Conservation (phyloP, 164 flowering plant genomes). For the Sextonia rubra region DNA sequence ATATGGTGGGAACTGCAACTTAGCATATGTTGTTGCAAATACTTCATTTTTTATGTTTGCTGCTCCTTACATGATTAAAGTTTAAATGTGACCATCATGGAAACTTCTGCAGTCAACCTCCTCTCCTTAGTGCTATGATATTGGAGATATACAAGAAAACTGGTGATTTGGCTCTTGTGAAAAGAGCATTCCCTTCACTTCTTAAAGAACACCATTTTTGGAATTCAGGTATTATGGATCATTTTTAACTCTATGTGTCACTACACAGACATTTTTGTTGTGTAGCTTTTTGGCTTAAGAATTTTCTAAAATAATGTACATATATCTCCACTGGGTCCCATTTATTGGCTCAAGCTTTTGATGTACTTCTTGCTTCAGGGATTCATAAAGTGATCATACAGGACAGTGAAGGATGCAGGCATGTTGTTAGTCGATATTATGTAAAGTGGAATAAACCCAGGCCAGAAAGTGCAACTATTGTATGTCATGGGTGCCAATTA, state of each 20-base stretch:
- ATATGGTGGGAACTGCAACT: background rate
- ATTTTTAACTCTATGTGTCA: too few relatives aligned
- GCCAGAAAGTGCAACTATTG: slow-evolving; percentile 74
- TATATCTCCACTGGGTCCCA: background rate
- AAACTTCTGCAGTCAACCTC: slow-evolving; percentile 49
- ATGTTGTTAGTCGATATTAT: slow-evolving; percentile 67
- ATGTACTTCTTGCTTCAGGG: slow-evolving; percentile 28
- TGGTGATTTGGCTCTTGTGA: slow-evolving; percentile 28
- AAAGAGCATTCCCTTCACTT: slow-evolving; percentile 40
- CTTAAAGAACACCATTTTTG: slow-evolving; percentile 43
- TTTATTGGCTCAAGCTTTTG: background rate
- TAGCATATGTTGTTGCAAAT: background rate
- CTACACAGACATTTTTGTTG: background rate
- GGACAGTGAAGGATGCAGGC: slow-evolving; percentile 42
- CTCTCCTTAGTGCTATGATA: slow-evolving; percentile 45
- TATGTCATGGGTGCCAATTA: slow-evolving; percentile 27
- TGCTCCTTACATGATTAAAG: background rate
- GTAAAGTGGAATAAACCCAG: slow-evolving; percentile 96
- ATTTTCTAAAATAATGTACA: background rate
- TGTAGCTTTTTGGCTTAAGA: too few relatives aligned
- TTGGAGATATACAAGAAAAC: slow-evolving; percentile 40
- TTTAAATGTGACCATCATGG: slow-evolving; percentile 6
- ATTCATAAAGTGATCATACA: slow-evolving; percentile 57
- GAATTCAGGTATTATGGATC: slow-evolving; percentile 44
- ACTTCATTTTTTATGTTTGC: background rate